Base-by-base conservation (phyloP, 495 filamentous ascomycete genomes). In the Amniculicola lignicola region DNA sequence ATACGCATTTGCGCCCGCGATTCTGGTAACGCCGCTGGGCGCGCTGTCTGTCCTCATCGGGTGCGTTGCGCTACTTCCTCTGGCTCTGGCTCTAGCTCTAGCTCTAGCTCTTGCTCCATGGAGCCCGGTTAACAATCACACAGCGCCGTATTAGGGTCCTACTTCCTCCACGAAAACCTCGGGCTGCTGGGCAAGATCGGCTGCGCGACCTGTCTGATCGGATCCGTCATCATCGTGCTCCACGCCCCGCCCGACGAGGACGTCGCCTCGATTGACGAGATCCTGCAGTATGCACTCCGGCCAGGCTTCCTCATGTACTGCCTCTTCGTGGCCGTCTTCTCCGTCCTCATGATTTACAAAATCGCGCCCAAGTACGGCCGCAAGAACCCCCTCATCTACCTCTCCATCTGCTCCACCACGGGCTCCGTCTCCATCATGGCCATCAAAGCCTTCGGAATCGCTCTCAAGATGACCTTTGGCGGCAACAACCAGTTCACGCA, bases 381-480 rank as follows among this genome's bases (percentile, higher is more conserved):
- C 75, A 90, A 86, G 73, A 97, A 98, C 64, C 93, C 93, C 6
- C 79, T 97, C 41, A 85, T 97, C 63, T 98, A 88, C 74, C 82
- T 98, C 64, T 95, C 90, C 50, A 97, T 98, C 63, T 98, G 93
- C 78, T 95, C 89, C 24, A 93, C 89, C 12, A 91, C 96, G 51
- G 93, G 93, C 62, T 96, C 90, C 29, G 82, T 98, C 56, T 96
- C 93, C 12, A 90, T 98, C 70, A 96, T 98, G 93, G 89, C 94
- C 23, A 86, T 96, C 66, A 98, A 98, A 72, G 92, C 93, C 1
- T 96, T 97, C 62, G 93, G 93, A 35, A 96, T 96, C 65, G 93
- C 93, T 21, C 74, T 98, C 56, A 97, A 97, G 71, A 78, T 97
- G 60, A 97, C 93, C 0, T 78, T 98, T 40, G 80, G 74, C 15